These are phyloP conservation scores for Tetradesmus obliquus DNA, from an alignment of 139 green algal genomes.

Conservation along the genomic window DNA sequence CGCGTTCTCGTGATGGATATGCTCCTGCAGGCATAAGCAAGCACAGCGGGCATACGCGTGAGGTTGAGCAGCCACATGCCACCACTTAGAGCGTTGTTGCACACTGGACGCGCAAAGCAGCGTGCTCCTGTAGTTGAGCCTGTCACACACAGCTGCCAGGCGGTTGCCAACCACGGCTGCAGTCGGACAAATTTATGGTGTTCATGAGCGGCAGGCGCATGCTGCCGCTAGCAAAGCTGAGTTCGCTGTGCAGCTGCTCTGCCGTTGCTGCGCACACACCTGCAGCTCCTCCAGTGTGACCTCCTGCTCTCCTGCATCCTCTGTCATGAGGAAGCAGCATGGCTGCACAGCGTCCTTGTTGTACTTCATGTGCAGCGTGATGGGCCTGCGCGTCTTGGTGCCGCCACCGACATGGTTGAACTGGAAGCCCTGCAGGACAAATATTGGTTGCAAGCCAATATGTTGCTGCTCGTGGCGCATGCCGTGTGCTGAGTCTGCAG, in stretches of 20 bases:
- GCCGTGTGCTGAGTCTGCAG: neutral
- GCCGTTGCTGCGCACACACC: constrained; percentile 49
- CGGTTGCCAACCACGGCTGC: neutral
- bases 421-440: constrained; percentile 60
- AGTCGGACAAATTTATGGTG: too few relatives aligned
- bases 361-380: constrained; percentile 96
- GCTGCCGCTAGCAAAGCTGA: too few relatives aligned
- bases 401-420: constrained; percentile 98
- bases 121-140: neutral
- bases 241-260: neutral
- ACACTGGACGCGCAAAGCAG: rapidly evolving
- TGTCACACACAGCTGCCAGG: neutral
- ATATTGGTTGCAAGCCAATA: neutral
- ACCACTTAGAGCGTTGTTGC: too few relatives aligned
- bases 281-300: constrained; percentile 92
- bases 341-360: constrained; percentile 65
- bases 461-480: neutral
- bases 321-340: constrained; percentile 89
- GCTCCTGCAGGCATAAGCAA: constrained; percentile 66
- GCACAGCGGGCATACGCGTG: neutral
- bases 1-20: constrained; percentile 93
- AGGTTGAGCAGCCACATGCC: neutral
- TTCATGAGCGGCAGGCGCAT: too few relatives aligned
- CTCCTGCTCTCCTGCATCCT: constrained; percentile 86
- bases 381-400: constrained; percentile 96